phyloP scores from a whole-genome alignment of 1,139 yeast genomes.

The Pichia sp. region DNA sequence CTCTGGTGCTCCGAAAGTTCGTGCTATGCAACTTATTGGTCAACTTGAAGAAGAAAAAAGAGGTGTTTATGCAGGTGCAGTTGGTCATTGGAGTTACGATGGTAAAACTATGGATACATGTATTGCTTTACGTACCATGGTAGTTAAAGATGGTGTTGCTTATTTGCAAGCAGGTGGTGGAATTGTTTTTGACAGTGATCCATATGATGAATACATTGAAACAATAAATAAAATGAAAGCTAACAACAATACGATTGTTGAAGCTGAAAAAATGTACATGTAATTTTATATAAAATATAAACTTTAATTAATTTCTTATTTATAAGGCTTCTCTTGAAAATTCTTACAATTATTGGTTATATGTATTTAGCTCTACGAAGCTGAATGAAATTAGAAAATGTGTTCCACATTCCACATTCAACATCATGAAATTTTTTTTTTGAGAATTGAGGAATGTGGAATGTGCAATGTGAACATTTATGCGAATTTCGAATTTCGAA shows the following conservation, averaged over 20 bases:
- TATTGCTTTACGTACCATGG: constrained; percentile 95
- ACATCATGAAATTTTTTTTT: no score
- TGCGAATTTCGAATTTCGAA: no score
- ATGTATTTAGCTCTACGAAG: no score
- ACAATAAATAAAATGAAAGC: constrained; percentile 97
- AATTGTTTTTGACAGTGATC: constrained; percentile 90
- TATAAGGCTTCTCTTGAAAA: no score
- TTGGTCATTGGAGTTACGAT: constrained; percentile 97
- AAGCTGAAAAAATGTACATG: constrained; percentile 57
- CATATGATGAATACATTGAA: constrained; percentile 89
- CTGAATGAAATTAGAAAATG: no score
- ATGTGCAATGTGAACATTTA: no score
- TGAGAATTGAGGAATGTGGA: no score
- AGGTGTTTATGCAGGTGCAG: constrained; percentile 98
- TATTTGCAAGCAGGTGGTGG: constrained; percentile 99
- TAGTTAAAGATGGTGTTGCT: constrained; percentile 81
- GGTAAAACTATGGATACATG: constrained; percentile 93
- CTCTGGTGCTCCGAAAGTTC: constrained; percentile 95
- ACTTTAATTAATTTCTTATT: no score
- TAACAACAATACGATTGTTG: constrained; percentile 78
- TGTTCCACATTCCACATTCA: no score
- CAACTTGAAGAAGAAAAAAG: constrained; percentile 87
- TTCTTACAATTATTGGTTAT: no score
- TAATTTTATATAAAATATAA: not conserved
- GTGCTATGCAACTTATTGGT: constrained; percentile 90